Evolutionary conservation across 768 basidiomycete species (phyloP).

Genomic region (Amanita rubescens): DNA sequence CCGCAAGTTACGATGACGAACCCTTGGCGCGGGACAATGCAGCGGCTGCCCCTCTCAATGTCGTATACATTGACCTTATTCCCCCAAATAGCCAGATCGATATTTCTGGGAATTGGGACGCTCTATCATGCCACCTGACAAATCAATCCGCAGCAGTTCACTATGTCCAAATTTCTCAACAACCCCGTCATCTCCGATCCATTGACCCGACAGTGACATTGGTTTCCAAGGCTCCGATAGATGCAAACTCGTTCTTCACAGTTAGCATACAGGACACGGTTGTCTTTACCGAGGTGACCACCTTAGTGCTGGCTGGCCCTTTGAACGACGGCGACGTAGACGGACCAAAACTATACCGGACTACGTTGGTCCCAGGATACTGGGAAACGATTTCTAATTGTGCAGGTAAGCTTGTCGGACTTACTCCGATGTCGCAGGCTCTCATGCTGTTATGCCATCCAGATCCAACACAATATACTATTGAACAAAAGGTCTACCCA

Average conservation of each 20-base stretch:
- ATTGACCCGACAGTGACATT: conserved; percentile 69
- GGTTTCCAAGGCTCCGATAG: conserved; percentile 37
- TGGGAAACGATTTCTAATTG: conserved; percentile 55
- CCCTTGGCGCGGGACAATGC: conserved; percentile 23
- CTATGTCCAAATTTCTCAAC: conserved; percentile 31
- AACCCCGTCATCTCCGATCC: conserved; percentile 44
- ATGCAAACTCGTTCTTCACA: conserved; percentile 48
- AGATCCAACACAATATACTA: conserved; percentile 65
- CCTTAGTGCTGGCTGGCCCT: conserved; percentile 20
- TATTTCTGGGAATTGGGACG: background rate
- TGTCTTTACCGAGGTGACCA: conserved; percentile 45
- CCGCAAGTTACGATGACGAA: conserved; percentile 24
- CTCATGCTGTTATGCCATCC: conserved; percentile 7
- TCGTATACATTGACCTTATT: conserved; percentile 42
- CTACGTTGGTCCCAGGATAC: conserved; percentile 52
- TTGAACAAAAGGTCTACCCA: conserved; percentile 54
- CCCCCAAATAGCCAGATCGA: conserved; percentile 17
- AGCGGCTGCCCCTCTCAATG: conserved; percentile 23
- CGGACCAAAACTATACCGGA: conserved; percentile 45
- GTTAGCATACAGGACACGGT: conserved; percentile 42
- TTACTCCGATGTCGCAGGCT: background rate
- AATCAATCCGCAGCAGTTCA: conserved; percentile 14
- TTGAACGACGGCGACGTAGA: conserved; percentile 9
- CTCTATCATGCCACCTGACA: conserved; percentile 11
- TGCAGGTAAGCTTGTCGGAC: conserved; percentile 34